Conservation (phyloP, 768 basidiomycete species). For the Daedaleopsis nitida region DNA sequence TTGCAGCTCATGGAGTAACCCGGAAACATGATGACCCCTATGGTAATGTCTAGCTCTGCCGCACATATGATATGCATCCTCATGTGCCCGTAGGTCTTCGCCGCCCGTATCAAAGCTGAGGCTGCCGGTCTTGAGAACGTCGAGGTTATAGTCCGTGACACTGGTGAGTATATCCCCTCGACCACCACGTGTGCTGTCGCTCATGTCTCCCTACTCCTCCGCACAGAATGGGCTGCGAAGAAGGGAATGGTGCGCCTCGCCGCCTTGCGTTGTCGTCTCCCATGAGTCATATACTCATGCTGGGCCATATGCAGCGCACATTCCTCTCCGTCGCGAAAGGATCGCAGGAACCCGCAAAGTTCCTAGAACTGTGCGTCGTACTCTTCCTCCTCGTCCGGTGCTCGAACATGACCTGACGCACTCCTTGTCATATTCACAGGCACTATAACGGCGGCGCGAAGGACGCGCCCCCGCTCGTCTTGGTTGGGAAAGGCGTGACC, state of each 20-base stretch:
- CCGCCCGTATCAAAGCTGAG: constrained; percentile 67
- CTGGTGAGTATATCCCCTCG: constrained; percentile 46
- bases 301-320: constrained; percentile 50
- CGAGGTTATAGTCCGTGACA: constrained; percentile 69
- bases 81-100: constrained; percentile 52
- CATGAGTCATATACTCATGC: not conserved
- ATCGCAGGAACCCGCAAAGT: constrained; percentile 80
- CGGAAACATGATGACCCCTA: constrained; percentile 85
- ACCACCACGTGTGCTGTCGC: no score
- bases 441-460: constrained; percentile 79
- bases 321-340: constrained; percentile 89
- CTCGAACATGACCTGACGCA: no score
- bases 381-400: not conserved
- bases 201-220: not conserved
- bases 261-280: not conserved
- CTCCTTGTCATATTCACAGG: constrained; percentile 36
- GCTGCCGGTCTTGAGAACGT: constrained; percentile 69
- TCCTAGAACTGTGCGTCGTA: constrained; percentile 73
- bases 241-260: constrained; percentile 69
- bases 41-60: constrained; percentile 41
- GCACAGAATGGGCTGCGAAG: constrained; percentile 74
- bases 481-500: constrained; percentile 89
- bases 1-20: constrained; percentile 50
- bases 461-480: constrained; percentile 61
- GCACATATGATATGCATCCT: not conserved